Conservation (phyloP, 371 early-diverging fungal species). For the Haplosporangium sp. region DNA sequence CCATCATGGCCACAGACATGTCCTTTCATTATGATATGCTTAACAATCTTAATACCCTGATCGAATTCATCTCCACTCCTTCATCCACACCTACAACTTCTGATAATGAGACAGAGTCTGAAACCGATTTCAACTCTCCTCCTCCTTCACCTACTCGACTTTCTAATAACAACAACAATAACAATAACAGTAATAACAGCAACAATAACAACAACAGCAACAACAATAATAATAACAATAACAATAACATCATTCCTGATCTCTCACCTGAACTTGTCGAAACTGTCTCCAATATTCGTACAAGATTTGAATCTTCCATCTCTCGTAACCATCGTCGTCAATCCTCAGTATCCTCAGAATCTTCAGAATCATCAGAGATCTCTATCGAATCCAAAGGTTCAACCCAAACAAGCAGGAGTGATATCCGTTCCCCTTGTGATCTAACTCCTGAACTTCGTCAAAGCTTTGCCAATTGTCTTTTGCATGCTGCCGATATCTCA, state of each 20-base stretch:
- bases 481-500: constrained; percentile 91
- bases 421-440: constrained; percentile 10
- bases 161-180: neutral
- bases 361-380: constrained; percentile 26
- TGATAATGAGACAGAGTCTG: constrained; percentile 25
- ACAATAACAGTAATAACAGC: neutral
- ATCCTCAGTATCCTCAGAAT: constrained; percentile 22
- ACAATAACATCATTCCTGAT: neutral
- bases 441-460: constrained; percentile 64
- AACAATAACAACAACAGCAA: neutral
- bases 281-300: neutral
- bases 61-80: constrained; percentile 45
- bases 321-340: constrained; percentile 30
- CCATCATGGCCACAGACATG: constrained; percentile 92
- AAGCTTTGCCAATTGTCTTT: constrained; percentile 72
- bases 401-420: constrained; percentile 19
- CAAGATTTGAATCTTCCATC: constrained; percentile 10
- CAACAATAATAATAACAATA: neutral
- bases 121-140: constrained; percentile 20
- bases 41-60: constrained; percentile 67
- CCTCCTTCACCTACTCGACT: constrained; percentile 2
- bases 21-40: constrained; percentile 84
- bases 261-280: neutral
- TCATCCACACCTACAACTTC: constrained; percentile 8
- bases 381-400: constrained; percentile 23